Evolutionary conservation across 345 rosid genomes (phyloP).

Genomic region (Lenwebbia sp.): DNA sequence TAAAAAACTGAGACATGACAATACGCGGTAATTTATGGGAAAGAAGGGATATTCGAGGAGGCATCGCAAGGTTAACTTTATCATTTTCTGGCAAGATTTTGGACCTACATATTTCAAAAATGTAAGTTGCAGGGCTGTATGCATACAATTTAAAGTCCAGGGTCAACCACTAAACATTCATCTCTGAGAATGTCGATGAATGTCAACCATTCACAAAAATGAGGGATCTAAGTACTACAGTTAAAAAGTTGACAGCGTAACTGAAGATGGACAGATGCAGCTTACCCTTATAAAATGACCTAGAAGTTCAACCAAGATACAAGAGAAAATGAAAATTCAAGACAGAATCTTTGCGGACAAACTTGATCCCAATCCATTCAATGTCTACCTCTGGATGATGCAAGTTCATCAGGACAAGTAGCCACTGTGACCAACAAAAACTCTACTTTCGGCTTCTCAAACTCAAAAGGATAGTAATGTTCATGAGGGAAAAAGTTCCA

Average conservation of each 20-base stretch:
- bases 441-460: neutral
- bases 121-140: neutral
- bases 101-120: neutral
- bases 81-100: neutral
- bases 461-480: neutral
- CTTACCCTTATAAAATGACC: neutral
- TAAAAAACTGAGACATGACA: neutral
- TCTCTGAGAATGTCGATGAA: neutral
- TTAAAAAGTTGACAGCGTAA: neutral
- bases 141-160: neutral
- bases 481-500: neutral
- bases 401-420: neutral
- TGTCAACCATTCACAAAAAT: neutral
- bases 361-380: neutral
- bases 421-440: neutral
- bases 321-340: neutral
- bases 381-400: neutral
- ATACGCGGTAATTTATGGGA: neutral
- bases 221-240: neutral
- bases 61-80: neutral
- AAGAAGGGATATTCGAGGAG: neutral
- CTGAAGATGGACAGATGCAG: neutral
- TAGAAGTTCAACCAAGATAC: neutral
- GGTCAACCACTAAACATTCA: neutral
- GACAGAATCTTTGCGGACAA: neutral